phyloP scores from a whole-genome alignment of 2,329 filamentous ascomycete genomes.

The Aspergillus caelatus region DNA sequence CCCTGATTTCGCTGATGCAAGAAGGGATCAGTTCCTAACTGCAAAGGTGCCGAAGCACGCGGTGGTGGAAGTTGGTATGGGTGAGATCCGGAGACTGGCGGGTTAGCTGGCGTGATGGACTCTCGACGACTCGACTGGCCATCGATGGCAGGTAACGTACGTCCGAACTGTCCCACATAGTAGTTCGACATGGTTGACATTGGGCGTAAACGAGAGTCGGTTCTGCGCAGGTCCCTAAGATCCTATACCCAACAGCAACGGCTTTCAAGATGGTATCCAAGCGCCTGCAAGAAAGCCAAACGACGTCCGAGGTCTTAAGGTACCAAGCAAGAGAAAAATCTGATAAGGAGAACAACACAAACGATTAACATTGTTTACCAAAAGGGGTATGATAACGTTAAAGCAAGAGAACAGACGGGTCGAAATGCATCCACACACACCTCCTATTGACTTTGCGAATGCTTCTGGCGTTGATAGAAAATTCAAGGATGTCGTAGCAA shows the following conservation, averaged over 20 bases:
- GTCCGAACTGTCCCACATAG: constrained; percentile 44
- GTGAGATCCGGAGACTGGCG: constrained; percentile 32
- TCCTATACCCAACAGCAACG: constrained; percentile 18
- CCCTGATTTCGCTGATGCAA: constrained; percentile 28
- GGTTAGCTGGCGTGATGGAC: constrained; percentile 33
- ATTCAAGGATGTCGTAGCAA: background rate
- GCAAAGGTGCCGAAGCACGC: constrained; percentile 34
- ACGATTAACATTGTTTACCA: constrained; percentile 2
- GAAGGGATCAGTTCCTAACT: constrained; percentile 40
- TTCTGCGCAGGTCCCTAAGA: constrained; percentile 6
- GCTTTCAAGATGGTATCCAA: constrained; percentile 2
- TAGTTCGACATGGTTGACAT: constrained; percentile 37
- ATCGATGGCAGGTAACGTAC: constrained; percentile 39
- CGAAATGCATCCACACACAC: constrained; percentile 9
- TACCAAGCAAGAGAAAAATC: background rate
- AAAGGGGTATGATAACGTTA: background rate
- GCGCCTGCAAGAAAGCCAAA: background rate
- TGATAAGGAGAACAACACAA: constrained; percentile 1
- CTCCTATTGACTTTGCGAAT: background rate
- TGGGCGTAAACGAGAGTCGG: background rate
- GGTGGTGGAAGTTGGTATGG: constrained; percentile 47
- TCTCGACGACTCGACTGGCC: constrained; percentile 30
- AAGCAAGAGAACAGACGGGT: background rate
- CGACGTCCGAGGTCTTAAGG: background rate
- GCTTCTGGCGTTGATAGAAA: background rate